These are phyloP conservation scores for Candida corydali DNA, from an alignment of 805 yeast species.

Conservation along the genomic window DNA sequence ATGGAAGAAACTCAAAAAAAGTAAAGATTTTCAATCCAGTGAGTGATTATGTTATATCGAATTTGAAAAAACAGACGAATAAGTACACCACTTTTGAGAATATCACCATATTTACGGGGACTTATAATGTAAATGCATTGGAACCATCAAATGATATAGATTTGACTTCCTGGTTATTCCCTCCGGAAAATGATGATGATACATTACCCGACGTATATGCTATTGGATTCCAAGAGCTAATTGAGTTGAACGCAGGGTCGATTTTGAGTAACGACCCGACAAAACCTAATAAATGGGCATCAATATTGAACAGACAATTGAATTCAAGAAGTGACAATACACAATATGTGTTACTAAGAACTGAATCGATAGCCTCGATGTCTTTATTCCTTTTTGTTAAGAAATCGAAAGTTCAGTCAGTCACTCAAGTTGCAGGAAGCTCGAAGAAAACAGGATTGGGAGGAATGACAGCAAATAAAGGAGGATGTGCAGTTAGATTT, in stretches of 20 bases:
- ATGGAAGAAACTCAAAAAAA: constrained; percentile 57
- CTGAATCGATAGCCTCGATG: constrained; percentile 73
- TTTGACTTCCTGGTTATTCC: constrained; percentile 77
- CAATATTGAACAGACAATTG: constrained; percentile 56
- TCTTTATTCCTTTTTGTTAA: constrained; percentile 61
- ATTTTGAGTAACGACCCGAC: constrained; percentile 82
- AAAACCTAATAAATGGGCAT: constrained; percentile 76
- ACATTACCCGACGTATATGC: constrained; percentile 73
- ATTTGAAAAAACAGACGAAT: constrained; percentile 45
- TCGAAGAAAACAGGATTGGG: constrained; percentile 93
- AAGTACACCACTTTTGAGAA: constrained; percentile 59
- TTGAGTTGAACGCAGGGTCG: constrained; percentile 89
- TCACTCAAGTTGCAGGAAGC: constrained; percentile 90
- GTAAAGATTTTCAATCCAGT: constrained; percentile 86
- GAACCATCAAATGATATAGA: constrained; percentile 36
- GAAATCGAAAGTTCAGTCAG: constrained; percentile 24
- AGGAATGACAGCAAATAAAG: constrained; percentile 96
- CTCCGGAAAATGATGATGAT: constrained; percentile 49
- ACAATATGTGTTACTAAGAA: constrained; percentile 59
- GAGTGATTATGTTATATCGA: constrained; percentile 72
- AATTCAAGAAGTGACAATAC: constrained; percentile 43
- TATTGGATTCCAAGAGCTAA: constrained; percentile 92
- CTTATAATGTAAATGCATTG: constrained; percentile 83
- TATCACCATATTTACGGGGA: constrained; percentile 71
- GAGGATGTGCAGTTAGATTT: constrained; percentile 91